These are phyloP conservation scores for Exophiala xenobiotica DNA, from an alignment of 2,329 filamentous ascomycete species.

Conservation along the genomic window DNA sequence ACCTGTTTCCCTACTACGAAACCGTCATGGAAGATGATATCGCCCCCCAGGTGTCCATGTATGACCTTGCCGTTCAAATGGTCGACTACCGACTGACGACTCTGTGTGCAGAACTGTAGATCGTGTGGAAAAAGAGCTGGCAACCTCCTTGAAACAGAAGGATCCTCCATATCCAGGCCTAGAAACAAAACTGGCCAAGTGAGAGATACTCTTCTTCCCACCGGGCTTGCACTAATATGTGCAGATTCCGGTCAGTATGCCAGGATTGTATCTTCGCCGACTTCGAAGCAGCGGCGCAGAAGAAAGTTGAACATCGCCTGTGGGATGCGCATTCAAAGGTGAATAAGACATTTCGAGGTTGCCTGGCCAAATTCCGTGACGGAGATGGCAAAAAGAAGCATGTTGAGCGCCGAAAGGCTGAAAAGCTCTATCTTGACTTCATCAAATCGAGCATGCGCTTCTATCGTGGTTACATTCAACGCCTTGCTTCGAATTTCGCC, in stretches of 20 bases:
- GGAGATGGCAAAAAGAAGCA: conserved; percentile 53
- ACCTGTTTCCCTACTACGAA: conserved; percentile 19
- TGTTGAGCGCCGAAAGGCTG: conserved; percentile 71
- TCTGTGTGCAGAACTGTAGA: too few relatives aligned
- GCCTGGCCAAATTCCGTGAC: conserved; percentile 56
- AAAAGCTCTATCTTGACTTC: conserved; percentile 78
- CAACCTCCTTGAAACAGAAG: conserved; percentile 35
- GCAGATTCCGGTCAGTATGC: conserved; percentile 26
- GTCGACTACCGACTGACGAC: too few relatives aligned
- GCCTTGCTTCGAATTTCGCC: conserved; percentile 62
- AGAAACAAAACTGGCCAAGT: conserved; percentile 26
- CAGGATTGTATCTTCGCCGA: conserved; percentile 25
- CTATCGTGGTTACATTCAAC: conserved; percentile 81
- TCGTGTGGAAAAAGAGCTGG: conserved; percentile 45
- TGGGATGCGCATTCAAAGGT: conserved; percentile 79
- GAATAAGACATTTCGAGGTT: conserved; percentile 74
- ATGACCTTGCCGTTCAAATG: too few relatives aligned
- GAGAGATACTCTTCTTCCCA: background rate
- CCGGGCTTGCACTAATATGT: conserved; percentile 11
- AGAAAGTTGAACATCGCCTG: conserved; percentile 67
- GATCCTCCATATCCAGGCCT: conserved; percentile 22
- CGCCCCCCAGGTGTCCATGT: conserved; percentile 51
- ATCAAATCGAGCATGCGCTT: conserved; percentile 85
- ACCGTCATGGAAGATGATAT: conserved; percentile 30
- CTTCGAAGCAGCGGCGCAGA: conserved; percentile 51